Base-by-base conservation (phyloP, 345 rosid genomes). In the Eutrema japonicum region DNA sequence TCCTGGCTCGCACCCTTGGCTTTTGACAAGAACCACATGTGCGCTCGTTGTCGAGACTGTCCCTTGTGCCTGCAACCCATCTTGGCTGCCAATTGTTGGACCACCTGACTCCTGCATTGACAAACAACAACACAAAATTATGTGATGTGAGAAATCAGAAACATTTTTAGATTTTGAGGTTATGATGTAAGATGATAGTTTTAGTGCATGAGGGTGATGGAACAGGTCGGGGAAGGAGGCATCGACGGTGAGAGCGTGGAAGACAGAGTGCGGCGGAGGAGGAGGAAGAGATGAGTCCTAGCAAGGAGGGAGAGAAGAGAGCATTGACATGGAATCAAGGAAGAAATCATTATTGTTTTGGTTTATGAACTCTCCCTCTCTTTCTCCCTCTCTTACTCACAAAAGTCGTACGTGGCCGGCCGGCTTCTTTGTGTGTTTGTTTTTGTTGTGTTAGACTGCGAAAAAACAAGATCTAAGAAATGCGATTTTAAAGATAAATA, bases 281-380 rank as follows among this genome's bases (percentile, higher is more conserved):
- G 80, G 76, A 10, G 86, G 78, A 38, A 73, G 78, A 41, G 80
- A 78, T 4, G 81, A 52, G 73, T 84, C 89, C 73, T 82, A 61
- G 3, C 80, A 77, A 9, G 80, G 77, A 64, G 96, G 89, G 35
- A 87, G 78, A 56, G 86, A 49, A 8, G 97, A 88, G 54, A 91
- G 87, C 88, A 94, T 88, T 70, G 91, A 93, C 89, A 94, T 89
- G 70, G 91, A 95, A 30, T 87, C 92, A 11, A 91, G 88, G 74
- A 93, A 91, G 56, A 84, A 93, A 69, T 91, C 96, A 26, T 77
- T 68, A 32, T 79, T 75, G 12, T 80, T 77, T 70, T 76, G 79
- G 65, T 70, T 76, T 38, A 76, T 29, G 70, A 76, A 76, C 46
- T 76, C 79, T 69, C 75, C 75, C 35, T 76, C 69, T 63, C 66